phyloP scores from a whole-genome alignment of 2,329 filamentous ascomycete genomes.

The Diaporthe helianthi region DNA sequence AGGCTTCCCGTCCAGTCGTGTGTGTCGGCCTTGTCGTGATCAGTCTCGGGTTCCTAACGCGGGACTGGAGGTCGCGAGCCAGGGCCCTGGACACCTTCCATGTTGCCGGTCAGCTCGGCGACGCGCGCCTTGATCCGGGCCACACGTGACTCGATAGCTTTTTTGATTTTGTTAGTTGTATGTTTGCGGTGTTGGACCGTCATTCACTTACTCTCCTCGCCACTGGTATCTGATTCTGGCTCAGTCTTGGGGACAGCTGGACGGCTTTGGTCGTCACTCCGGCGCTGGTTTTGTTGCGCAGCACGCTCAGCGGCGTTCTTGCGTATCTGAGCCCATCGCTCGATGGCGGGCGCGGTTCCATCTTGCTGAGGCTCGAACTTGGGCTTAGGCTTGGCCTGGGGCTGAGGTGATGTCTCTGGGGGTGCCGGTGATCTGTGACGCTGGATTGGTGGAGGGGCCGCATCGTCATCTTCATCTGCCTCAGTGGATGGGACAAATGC shows the following conservation, averaged over 20 bases:
- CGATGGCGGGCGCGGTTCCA: slow-evolving; percentile 57
- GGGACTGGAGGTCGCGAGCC: slow-evolving; percentile 45
- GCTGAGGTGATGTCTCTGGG: slow-evolving; percentile 43
- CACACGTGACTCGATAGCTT: slow-evolving; percentile 94
- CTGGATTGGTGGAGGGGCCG: slow-evolving; percentile 59
- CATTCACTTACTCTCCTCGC: slow-evolving; percentile 82
- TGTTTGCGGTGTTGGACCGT: neutral
- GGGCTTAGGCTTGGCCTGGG: slow-evolving; percentile 41
- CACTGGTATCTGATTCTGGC: slow-evolving; percentile 72
- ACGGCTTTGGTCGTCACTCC: slow-evolving; percentile 70
- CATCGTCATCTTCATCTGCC: slow-evolving; percentile 53
- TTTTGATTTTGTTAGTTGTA: slow-evolving; percentile 39
- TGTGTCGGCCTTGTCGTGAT: slow-evolving; percentile 35
- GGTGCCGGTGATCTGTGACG: slow-evolving; percentile 46
- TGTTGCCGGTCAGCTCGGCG: slow-evolving; percentile 88
- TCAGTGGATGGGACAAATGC: slow-evolving; percentile 71
- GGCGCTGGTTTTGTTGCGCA: slow-evolving; percentile 49
- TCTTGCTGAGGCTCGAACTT: slow-evolving; percentile 38
- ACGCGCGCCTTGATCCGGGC: slow-evolving; percentile 98
- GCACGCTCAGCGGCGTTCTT: slow-evolving; percentile 90
- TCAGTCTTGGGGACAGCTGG: slow-evolving; percentile 18
- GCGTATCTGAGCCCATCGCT: slow-evolving; percentile 95
- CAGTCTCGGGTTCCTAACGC: slow-evolving; percentile 40
- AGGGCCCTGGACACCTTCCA: slow-evolving; percentile 63
- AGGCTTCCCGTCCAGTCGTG: slow-evolving; percentile 38